Percentiles rank a stretch among this genome's conserved stretches.
Evolutionary conservation across 1,139 yeast species (phyloP).

Genomic region (Kurtzmaniella quercitrusa): DNA sequence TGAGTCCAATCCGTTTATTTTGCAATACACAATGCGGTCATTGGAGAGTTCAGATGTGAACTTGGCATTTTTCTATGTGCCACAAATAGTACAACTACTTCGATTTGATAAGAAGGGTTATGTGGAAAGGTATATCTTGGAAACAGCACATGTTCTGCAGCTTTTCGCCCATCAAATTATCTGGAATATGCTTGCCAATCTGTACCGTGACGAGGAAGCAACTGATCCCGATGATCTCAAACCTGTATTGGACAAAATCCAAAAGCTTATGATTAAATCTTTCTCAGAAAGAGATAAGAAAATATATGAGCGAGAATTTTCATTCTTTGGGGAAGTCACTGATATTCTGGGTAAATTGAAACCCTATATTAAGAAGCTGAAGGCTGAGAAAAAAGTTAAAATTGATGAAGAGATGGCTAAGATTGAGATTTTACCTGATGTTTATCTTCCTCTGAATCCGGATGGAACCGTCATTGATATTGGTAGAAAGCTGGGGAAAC

Average conservation of each 20-base stretch:
- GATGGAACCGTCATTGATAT: constrained; percentile 93
- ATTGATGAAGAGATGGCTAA: constrained; percentile 94
- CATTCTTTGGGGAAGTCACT: constrained; percentile 88
- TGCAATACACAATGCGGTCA: constrained; percentile 90
- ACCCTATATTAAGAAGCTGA: constrained; percentile 88
- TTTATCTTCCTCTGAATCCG: constrained; percentile 93
- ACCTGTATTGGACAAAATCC: constrained; percentile 76
- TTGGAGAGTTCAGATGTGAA: constrained; percentile 85
- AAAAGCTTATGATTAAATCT: constrained; percentile 57
- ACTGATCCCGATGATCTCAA: constrained; percentile 76
- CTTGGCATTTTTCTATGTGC: constrained; percentile 91
- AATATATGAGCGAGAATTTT: constrained; percentile 80
- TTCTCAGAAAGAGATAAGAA: constrained; percentile 58
- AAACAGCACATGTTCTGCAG: constrained; percentile 87
- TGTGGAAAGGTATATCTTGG: constrained; percentile 82
- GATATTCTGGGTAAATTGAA: constrained; percentile 89
- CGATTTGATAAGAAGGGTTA: constrained; percentile 82
- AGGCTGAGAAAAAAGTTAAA: constrained; percentile 93
- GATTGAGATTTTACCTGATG: constrained; percentile 76
- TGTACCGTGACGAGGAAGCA: constrained; percentile 85
- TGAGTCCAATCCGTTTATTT: constrained; percentile 59
- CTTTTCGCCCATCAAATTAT: constrained; percentile 95
- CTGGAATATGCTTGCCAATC: constrained; percentile 96
- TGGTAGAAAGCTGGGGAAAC: constrained; percentile 87
- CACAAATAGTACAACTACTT: constrained; percentile 92